A percentile compares a stretch with the other conserved stretches of the same genome.
phyloP scores from a whole-genome alignment of 768 basidiomycete species.

The Termitomyces eurrhizus region DNA sequence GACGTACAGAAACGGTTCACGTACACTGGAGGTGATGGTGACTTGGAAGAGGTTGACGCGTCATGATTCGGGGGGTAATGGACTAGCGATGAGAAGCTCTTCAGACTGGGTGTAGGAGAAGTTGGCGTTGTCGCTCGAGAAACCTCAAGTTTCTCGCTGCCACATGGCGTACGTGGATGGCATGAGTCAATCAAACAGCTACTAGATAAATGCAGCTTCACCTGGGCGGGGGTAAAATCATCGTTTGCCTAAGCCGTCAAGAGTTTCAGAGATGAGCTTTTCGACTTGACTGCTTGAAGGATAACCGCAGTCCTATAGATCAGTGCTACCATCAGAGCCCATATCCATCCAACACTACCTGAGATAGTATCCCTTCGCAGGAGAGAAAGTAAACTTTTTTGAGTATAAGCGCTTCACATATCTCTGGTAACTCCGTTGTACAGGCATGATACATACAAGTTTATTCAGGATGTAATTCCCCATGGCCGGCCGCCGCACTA shows the following conservation, averaged over 20 bases:
- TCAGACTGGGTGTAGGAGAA: conserved; percentile 17
- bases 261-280: neutral
- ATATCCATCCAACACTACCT: neutral
- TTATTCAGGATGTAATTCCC: neutral
- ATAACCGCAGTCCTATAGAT: neutral
- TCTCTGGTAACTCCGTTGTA: neutral
- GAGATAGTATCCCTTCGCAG: neutral
- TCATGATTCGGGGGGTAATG: conserved; percentile 24
- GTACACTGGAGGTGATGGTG: conserved; percentile 24
- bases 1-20: conserved; percentile 1
- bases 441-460: neutral
- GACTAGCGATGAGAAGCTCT: conserved; percentile 21
- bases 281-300: neutral
- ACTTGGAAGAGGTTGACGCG: conserved; percentile 11
- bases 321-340: neutral
- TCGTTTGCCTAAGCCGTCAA: neutral
- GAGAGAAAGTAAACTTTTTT: neutral
- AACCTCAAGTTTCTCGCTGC: conserved; percentile 14
- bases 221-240: conserved; percentile 23
- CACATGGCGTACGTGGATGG: neutral
- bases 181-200: neutral
- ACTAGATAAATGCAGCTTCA: neutral
- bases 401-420: neutral
- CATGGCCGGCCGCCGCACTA: too few relatives aligned
- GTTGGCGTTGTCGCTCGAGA: conserved; percentile 9